These are phyloP conservation scores for Rhizophora apiculata DNA, from an alignment of 345 rosid genomes.

Conservation along the genomic window DNA sequence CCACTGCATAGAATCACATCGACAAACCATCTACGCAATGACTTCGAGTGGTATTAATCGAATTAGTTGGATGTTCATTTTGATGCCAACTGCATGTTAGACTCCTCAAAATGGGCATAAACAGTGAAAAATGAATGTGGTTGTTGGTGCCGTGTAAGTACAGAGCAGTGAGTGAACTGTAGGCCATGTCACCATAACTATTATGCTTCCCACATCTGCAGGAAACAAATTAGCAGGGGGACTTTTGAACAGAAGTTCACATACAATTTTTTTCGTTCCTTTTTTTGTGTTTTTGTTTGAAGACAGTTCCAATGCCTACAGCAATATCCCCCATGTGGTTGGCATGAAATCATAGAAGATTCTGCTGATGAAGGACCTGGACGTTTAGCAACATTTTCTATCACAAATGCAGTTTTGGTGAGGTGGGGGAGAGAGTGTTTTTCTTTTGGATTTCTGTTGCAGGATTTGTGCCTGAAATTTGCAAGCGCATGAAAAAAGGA, in stretches of 20 bases:
- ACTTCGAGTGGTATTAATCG: too few species aligned
- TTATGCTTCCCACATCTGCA: not conserved
- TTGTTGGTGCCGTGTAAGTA: not conserved
- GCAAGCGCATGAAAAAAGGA: slow-evolving; percentile 35
- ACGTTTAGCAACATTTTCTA: not conserved
- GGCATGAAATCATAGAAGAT: slow-evolving; percentile 5
- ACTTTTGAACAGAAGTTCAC: not conserved
- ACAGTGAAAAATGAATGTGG: not conserved
- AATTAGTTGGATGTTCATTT: too few species aligned
- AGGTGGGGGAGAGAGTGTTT: slow-evolving; percentile 14
- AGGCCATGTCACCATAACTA: not conserved
- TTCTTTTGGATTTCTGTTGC: slow-evolving; percentile 29
- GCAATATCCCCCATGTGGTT: slow-evolving; percentile 1
- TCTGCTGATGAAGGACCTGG: not conserved
- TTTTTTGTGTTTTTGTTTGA: too few species aligned
- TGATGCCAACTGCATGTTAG: too few species aligned
- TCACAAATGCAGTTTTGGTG: slow-evolving; percentile 4
- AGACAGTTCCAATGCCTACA: slow-evolving; percentile 2
- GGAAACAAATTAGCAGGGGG: not conserved
- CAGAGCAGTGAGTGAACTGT: not conserved
- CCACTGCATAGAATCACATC: too few species aligned
- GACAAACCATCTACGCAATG: too few species aligned
- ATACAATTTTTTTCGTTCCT: not conserved
- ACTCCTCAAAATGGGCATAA: slow-evolving; percentile 13
- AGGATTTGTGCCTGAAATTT: slow-evolving; percentile 43